Evolutionary conservation across 495 filamentous ascomycete species (phyloP).

Genomic region (Rusavskia elegans): DNA sequence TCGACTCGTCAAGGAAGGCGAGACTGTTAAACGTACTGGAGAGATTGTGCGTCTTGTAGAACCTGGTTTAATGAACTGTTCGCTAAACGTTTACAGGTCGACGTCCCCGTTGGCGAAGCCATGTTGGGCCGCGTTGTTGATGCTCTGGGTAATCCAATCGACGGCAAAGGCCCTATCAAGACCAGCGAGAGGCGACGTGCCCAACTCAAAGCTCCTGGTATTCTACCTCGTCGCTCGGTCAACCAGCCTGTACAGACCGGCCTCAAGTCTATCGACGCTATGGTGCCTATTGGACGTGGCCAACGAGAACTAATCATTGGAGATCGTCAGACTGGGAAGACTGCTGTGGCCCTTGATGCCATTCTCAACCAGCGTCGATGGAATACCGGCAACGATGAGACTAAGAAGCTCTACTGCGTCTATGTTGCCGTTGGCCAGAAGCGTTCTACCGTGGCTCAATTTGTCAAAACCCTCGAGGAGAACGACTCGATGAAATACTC

Average conservation of each 20-base stretch:
- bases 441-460: conserved; percentile 96
- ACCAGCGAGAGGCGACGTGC: conserved; percentile 86
- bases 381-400: conserved; percentile 80
- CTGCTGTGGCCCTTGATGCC: conserved; percentile 92
- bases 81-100: conserved; percentile 46
- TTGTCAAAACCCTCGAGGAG: conserved; percentile 99
- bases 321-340: conserved; percentile 99
- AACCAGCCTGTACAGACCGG: conserved; percentile 98
- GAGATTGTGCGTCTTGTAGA: conserved; percentile 64
- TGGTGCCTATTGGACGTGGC: conserved; percentile 99
- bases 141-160: conserved; percentile 95
- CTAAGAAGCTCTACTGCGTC: conserved; percentile 97
- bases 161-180: conserved; percentile 95
- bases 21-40: conserved; percentile 98
- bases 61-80: background rate
- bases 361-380: conserved; percentile 99
- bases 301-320: conserved; percentile 99
- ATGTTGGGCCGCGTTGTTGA: conserved; percentile 97
- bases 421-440: conserved; percentile 99
- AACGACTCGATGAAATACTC: conserved; percentile 99
- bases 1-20: conserved; percentile 98
- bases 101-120: conserved; percentile 86
- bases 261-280: conserved; percentile 97
- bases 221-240: conserved; percentile 91
- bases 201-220: conserved; percentile 97